These are phyloP conservation scores for Sugiyamaella boreocaroliniensis DNA, from an alignment of 805 yeast species.

Conservation along the genomic window DNA sequence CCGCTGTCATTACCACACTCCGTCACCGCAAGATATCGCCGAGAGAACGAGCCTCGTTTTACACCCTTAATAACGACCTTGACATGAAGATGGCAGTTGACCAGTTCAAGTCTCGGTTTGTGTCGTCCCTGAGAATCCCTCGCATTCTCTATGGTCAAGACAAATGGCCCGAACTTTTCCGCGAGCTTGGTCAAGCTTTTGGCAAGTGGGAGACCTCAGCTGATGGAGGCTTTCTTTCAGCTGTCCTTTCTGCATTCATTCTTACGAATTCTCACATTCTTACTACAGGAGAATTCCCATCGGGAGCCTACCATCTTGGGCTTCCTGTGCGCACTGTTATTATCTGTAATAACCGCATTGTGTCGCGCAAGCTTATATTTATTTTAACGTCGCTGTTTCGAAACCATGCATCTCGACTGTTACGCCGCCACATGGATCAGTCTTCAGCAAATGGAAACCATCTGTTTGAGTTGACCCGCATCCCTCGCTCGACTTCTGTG, in stretches of 20 bases:
- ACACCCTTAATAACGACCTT: conserved; percentile 21
- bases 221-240: conserved; percentile 10
- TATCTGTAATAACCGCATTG: conserved; percentile 17
- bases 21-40: not conserved
- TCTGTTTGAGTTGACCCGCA: not conserved
- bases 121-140: conserved; percentile 18
- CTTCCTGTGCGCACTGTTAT: conserved; percentile 15
- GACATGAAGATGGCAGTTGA: conserved; percentile 16
- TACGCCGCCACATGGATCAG: not conserved
- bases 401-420: conserved; percentile 7
- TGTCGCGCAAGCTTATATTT: conserved; percentile 18
- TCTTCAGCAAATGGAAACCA: not conserved
- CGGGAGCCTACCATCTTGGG: not conserved
- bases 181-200: conserved; percentile 10
- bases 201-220: conserved; percentile 6
- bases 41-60: not conserved
- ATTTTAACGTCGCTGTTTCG: conserved; percentile 19
- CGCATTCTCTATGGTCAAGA: conserved; percentile 24
- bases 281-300: not conserved
- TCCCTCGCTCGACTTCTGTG: not conserved
- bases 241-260: conserved; percentile 13
- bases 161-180: conserved; percentile 17
- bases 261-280: conserved; percentile 1
- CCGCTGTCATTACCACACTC: conserved; percentile 1
- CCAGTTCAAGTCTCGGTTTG: conserved; percentile 15